Percentiles rank a stretch among this genome's conserved stretches.
phyloP scores from a whole-genome alignment of 2,329 filamentous ascomycete genomes.

The Stromatinia cepivora region DNA sequence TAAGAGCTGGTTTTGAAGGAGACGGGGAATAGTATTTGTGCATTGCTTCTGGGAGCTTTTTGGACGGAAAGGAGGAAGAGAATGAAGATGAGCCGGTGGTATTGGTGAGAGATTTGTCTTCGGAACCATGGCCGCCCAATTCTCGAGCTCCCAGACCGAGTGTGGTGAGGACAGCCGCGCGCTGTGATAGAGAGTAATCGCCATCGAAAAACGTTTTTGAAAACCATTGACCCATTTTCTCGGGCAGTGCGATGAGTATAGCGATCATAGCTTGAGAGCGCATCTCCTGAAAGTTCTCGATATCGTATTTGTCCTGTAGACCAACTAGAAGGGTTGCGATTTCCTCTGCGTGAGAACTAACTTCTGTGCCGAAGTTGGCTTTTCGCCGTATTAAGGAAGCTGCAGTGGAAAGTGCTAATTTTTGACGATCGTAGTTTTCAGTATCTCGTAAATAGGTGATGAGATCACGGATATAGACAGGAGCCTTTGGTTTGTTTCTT shows the following conservation, averaged over 20 bases:
- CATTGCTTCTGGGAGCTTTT: constrained; percentile 71
- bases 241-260: constrained; percentile 72
- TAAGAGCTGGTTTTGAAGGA: background rate
- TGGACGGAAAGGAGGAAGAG: constrained; percentile 68
- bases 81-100: constrained; percentile 35
- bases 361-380: constrained; percentile 82
- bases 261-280: constrained; percentile 81
- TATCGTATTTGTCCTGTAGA: constrained; percentile 80
- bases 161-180: constrained; percentile 77
- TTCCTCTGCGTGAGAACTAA: constrained; percentile 80
- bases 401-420: constrained; percentile 74
- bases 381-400: constrained; percentile 84
- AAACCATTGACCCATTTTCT: constrained; percentile 80
- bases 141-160: constrained; percentile 82
- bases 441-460: constrained; percentile 75
- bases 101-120: constrained; percentile 40
- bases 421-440: constrained; percentile 82
- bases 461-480: constrained; percentile 88
- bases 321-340: constrained; percentile 75
- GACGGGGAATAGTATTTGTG: constrained; percentile 64
- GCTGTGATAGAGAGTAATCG: constrained; percentile 84
- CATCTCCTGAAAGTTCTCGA: constrained; percentile 74
- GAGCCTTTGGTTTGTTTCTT: constrained; percentile 77
- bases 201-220: constrained; percentile 84
- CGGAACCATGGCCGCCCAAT: constrained; percentile 70